Evolutionary conservation across 345 rosid species (phyloP).

Genomic region (Populus ilicifolia): DNA sequence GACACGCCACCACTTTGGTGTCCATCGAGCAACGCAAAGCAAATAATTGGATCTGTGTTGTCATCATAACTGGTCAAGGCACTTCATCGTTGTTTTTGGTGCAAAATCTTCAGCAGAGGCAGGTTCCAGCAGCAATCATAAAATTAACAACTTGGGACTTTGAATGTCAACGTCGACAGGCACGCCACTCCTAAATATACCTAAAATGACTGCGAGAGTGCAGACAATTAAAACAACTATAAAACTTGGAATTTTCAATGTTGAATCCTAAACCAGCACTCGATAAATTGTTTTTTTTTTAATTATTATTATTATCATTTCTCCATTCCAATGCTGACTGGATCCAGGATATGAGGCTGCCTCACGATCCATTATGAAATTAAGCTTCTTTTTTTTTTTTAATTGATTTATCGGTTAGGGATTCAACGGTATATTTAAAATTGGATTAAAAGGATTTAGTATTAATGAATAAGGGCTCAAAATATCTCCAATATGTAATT

Average conservation of each 20-base stretch:
- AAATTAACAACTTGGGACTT: neutral
- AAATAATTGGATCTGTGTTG: neutral
- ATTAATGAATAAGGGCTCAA: too few relatives aligned
- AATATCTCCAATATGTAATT: too few relatives aligned
- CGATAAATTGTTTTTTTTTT: neutral
- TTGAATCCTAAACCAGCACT: neutral
- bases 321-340: neutral
- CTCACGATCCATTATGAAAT: too few relatives aligned
- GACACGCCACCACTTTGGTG: neutral
- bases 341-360: neutral
- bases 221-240: neutral
- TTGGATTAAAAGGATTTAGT: too few relatives aligned
- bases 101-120: neutral
- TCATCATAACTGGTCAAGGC: neutral
- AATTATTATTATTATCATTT: too few relatives aligned
- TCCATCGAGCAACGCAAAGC: neutral
- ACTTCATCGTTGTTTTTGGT: too few relatives aligned
- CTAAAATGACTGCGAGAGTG: neutral
- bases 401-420: too few relatives aligned
- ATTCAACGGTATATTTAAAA: too few relatives aligned
- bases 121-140: neutral
- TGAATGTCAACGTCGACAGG: neutral
- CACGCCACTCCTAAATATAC: neutral
- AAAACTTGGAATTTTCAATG: neutral
- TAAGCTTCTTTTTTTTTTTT: too few relatives aligned